These are phyloP conservation scores for Brettanomyces anomalus DNA, from an alignment of 805 yeast species.

Conservation along the genomic window DNA sequence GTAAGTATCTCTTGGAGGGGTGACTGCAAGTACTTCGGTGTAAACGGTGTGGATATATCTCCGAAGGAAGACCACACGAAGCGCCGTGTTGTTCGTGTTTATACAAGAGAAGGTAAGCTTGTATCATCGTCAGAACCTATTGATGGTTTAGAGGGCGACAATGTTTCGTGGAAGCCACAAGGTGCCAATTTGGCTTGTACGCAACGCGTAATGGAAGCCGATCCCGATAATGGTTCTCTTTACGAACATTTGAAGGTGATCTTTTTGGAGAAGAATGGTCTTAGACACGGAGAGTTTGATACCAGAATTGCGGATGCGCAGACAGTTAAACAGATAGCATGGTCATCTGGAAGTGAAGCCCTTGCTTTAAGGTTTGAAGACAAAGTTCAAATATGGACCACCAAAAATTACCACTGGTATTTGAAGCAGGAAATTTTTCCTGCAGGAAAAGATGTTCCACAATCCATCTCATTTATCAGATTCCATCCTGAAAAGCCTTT, in stretches of 20 bases:
- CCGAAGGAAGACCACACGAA: conserved; percentile 22
- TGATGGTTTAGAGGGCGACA: conserved; percentile 61
- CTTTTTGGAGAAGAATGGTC: conserved; percentile 89
- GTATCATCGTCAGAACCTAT: conserved; percentile 86
- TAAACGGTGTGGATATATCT: conserved; percentile 51
- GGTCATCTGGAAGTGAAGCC: conserved; percentile 79
- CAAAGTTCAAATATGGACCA: conserved; percentile 79
- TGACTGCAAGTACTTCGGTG: conserved; percentile 76
- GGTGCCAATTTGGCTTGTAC: conserved; percentile 82
- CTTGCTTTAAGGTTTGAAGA: conserved; percentile 58
- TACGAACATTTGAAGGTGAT: conserved; percentile 41
- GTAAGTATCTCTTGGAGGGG: conserved; percentile 85
- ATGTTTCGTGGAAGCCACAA: conserved; percentile 79
- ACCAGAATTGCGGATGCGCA: conserved; percentile 50
- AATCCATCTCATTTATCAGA: conserved; percentile 35
- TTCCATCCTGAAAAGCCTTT: conserved; percentile 92
- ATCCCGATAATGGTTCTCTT: conserved; percentile 7
- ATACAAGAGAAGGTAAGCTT: conserved; percentile 67
- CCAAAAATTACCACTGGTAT: conserved; percentile 94
- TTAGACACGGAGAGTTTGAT: conserved; percentile 79
- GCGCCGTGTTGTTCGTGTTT: conserved; percentile 78
- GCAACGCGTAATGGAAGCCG: conserved; percentile 49
- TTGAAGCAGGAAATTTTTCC: conserved; percentile 66
- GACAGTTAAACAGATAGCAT: conserved; percentile 43
- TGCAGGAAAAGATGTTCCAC: conserved; percentile 11